A percentile compares a stretch with the other conserved stretches of the same genome.
These are phyloP conservation scores for Botrytis sinoallii DNA, from an alignment of 2,329 filamentous ascomycete species.

Conservation along the genomic window DNA sequence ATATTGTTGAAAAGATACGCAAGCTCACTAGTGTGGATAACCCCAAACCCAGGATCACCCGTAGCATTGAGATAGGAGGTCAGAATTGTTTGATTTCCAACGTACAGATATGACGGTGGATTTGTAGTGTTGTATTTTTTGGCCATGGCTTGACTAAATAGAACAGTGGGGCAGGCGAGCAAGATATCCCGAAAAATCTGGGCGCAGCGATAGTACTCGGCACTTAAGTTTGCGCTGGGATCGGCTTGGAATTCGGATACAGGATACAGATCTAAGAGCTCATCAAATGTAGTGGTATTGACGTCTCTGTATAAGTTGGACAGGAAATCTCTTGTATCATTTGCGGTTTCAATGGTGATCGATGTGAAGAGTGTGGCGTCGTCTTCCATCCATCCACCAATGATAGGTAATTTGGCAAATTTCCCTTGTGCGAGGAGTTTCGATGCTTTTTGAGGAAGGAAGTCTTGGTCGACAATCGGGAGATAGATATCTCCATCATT, in stretches of 20 bases:
- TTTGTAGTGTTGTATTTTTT: slow-evolving; percentile 30
- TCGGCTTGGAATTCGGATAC: slow-evolving; percentile 44
- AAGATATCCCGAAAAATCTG: slow-evolving; percentile 51
- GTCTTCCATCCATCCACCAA: slow-evolving; percentile 46
- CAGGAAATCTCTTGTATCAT: slow-evolving; percentile 44
- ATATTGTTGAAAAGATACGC: slow-evolving; percentile 51
- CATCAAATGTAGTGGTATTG: slow-evolving; percentile 38
- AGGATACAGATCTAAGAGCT: slow-evolving; percentile 51
- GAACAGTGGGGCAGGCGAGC: slow-evolving; percentile 48
- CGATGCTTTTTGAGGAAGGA: slow-evolving; percentile 46
- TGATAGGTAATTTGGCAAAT: slow-evolving; percentile 43
- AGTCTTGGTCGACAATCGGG: slow-evolving; percentile 49
- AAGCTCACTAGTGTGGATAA: slow-evolving; percentile 52
- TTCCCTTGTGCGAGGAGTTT: slow-evolving; percentile 41
- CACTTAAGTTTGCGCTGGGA: slow-evolving; percentile 41
- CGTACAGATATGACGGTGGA: slow-evolving; percentile 47
- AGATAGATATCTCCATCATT: slow-evolving; percentile 53
- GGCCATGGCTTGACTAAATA: slow-evolving; percentile 43
- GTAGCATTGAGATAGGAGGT: slow-evolving; percentile 42
- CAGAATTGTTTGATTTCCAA: slow-evolving; percentile 54
- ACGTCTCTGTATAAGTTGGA: slow-evolving; percentile 42
- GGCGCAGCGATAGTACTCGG: slow-evolving; percentile 50
- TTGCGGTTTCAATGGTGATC: slow-evolving; percentile 39
- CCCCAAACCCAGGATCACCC: slow-evolving; percentile 43
- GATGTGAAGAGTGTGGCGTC: slow-evolving; percentile 46